These are phyloP conservation scores for Alternaria sp. DNA, from an alignment of 2,329 filamentous ascomycete genomes.

Conservation along the genomic window DNA sequence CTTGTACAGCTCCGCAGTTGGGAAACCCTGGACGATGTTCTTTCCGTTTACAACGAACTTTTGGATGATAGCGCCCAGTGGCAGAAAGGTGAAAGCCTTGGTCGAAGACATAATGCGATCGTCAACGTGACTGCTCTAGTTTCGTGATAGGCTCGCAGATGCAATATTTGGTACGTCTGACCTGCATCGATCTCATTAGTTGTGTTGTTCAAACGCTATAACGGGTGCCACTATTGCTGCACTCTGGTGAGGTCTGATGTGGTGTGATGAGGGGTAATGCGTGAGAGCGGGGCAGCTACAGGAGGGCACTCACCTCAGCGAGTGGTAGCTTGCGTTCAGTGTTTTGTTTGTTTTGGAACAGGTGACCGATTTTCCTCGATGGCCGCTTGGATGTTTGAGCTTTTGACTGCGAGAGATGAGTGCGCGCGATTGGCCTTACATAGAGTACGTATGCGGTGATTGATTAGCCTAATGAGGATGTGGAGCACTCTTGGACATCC, in stretches of 20 bases:
- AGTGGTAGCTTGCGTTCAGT: background rate
- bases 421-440: slow-evolving; percentile 1
- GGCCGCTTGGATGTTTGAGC: background rate
- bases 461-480: slow-evolving; percentile 45
- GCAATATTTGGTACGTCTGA: background rate
- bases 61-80: slow-evolving; percentile 80
- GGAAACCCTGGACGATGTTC: slow-evolving; percentile 91
- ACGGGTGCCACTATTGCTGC: background rate
- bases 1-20: slow-evolving; percentile 75
- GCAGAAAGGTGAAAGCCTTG: slow-evolving; percentile 66
- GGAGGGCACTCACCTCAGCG: slow-evolving; percentile 23
- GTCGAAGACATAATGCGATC: slow-evolving; percentile 35
- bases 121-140: slow-evolving; percentile 4
- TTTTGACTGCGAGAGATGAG: background rate
- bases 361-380: slow-evolving; percentile 1
- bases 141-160: background rate
- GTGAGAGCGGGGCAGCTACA: slow-evolving; percentile 21
- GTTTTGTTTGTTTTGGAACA: background rate
- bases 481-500: slow-evolving; percentile 11
- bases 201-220: background rate
- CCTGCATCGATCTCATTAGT: slow-evolving; percentile 12
- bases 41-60: slow-evolving; percentile 76
- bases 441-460: slow-evolving; percentile 10
- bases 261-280: slow-evolving; percentile 19
- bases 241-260: slow-evolving; percentile 6